Percentiles rank a stretch among this genome's conserved stretches.
Evolutionary conservation across 2,329 filamentous ascomycete genomes (phyloP).

Genomic region (Pseudogymnoascus sp.): DNA sequence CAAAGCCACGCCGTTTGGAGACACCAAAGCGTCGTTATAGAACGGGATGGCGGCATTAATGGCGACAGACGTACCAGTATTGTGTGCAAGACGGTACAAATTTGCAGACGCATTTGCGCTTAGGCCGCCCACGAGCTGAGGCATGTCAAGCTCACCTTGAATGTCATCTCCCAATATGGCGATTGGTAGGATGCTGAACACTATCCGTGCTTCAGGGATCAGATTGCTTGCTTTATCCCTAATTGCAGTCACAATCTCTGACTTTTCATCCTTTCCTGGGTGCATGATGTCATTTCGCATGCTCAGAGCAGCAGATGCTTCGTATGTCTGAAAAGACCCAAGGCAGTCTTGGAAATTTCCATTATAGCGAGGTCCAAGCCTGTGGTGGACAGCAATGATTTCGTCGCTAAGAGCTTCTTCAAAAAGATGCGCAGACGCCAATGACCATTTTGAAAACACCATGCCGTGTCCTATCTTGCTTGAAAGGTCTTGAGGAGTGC

Average conservation of each 20-base stretch:
- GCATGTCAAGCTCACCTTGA: conserved; percentile 62
- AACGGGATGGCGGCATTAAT: conserved; percentile 84
- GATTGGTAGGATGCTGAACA: conserved; percentile 76
- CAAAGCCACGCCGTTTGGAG: conserved; percentile 71
- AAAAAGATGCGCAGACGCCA: conserved; percentile 84
- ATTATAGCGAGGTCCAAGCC: conserved; percentile 82
- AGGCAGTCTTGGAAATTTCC: conserved; percentile 97
- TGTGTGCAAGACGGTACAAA: conserved; percentile 61
- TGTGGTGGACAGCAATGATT: conserved; percentile 80
- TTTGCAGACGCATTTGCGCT: conserved; percentile 64
- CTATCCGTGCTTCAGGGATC: conserved; percentile 70
- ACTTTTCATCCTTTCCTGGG: conserved; percentile 81
- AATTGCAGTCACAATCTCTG: conserved; percentile 85
- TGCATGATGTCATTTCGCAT: conserved; percentile 86
- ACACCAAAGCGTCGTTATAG: conserved; percentile 80
- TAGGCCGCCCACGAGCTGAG: conserved; percentile 67
- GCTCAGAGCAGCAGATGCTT: conserved; percentile 82
- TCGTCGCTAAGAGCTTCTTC: conserved; percentile 86
- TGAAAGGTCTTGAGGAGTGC: conserved; percentile 83
- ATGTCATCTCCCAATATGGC: conserved; percentile 77
- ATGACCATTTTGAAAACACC: conserved; percentile 74
- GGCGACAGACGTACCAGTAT: conserved; percentile 69
- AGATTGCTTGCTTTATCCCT: conserved; percentile 75
- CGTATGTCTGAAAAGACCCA: conserved; percentile 93
- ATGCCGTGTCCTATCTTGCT: conserved; percentile 65